phyloP scores from a whole-genome alignment of 2,329 filamentous ascomycete species.

The Zalaria obscura region DNA sequence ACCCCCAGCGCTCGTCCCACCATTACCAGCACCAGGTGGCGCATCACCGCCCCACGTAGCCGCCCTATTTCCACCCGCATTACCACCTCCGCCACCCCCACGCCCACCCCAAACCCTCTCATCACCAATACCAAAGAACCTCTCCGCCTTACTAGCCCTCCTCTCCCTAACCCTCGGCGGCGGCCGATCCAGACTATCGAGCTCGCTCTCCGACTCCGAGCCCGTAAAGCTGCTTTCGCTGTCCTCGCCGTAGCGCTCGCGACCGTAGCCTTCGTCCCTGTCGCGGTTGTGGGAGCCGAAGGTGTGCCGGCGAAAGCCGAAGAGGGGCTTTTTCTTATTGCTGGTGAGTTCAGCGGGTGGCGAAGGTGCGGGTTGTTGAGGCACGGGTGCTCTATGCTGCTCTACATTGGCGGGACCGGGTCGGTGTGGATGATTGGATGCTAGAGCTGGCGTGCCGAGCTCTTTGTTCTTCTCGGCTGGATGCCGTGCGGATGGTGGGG shows the following conservation, averaged over 20 bases:
- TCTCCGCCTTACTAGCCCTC: conserved; percentile 16
- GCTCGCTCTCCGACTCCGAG: conserved; percentile 12
- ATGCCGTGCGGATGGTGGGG: neutral
- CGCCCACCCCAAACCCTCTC: neutral
- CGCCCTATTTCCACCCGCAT: no score
- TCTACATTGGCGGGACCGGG: neutral
- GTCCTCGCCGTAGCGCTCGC: conserved; percentile 7
- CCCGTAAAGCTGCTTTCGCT: conserved; percentile 12
- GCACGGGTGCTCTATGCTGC: neutral
- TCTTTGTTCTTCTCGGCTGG: neutral
- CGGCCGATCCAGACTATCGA: conserved; percentile 10
- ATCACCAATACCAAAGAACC: conserved; percentile 13
- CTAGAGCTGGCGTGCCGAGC: neutral
- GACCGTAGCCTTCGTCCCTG: neutral
- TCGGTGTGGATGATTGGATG: neutral
- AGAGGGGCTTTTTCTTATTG: neutral
- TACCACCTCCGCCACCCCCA: no score
- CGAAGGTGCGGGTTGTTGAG: neutral
- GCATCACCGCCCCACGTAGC: neutral
- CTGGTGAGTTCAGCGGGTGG: neutral
- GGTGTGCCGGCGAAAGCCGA: neutral
- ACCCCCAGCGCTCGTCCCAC: neutral
- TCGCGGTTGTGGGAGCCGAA: conserved; percentile 1
- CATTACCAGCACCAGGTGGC: neutral
- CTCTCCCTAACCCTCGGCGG: conserved; percentile 6